A percentile compares a stretch with the other conserved stretches of the same genome.
Conservation (phyloP, 2,329 filamentous ascomycete species). For the Exophiala spinifera region DNA sequence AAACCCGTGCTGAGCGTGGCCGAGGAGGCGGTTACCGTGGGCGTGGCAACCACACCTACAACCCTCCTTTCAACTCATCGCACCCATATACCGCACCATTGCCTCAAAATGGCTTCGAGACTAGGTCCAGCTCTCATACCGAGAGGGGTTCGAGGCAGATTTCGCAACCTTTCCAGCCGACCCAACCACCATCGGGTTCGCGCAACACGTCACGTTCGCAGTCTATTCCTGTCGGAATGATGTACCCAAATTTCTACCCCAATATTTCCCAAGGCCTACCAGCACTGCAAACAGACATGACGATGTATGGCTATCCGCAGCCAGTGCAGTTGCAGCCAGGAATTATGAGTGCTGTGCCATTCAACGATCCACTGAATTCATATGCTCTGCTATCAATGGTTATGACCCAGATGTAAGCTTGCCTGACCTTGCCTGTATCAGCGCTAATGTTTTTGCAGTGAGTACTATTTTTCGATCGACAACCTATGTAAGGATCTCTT, state of each 20-base stretch:
- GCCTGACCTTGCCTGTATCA: neutral
- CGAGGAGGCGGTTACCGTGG: slow-evolving; percentile 41
- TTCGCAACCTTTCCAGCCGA: slow-evolving; percentile 32
- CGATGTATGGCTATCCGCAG: slow-evolving; percentile 47
- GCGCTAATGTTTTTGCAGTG: slow-evolving; percentile 50
- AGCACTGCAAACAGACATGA: slow-evolving; percentile 31
- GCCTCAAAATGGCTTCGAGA: slow-evolving; percentile 40
- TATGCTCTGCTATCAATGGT: slow-evolving; percentile 57
- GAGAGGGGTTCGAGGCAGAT: slow-evolving; percentile 40
- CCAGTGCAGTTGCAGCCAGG: slow-evolving; percentile 45
- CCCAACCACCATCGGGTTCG: slow-evolving; percentile 14
- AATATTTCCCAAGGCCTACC: slow-evolving; percentile 24
- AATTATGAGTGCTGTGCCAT: slow-evolving; percentile 57
- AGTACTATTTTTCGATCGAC: slow-evolving; percentile 96
- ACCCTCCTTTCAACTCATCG: slow-evolving; percentile 30
- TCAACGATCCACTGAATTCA: slow-evolving; percentile 57
- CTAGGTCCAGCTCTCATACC: slow-evolving; percentile 41
- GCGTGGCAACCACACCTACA: slow-evolving; percentile 40
- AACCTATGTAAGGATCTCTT: slow-evolving; percentile 93
- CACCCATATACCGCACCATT: slow-evolving; percentile 41
- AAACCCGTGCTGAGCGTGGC: slow-evolving; percentile 39
- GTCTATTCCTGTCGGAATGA: slow-evolving; percentile 51
- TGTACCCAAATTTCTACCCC: slow-evolving; percentile 29
- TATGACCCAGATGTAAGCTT: slow-evolving; percentile 56
- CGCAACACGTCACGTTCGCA: slow-evolving; percentile 58